Conservation (phyloP, 176 grass and related monocot genomes). For the Rhynchospora pubera region DNA sequence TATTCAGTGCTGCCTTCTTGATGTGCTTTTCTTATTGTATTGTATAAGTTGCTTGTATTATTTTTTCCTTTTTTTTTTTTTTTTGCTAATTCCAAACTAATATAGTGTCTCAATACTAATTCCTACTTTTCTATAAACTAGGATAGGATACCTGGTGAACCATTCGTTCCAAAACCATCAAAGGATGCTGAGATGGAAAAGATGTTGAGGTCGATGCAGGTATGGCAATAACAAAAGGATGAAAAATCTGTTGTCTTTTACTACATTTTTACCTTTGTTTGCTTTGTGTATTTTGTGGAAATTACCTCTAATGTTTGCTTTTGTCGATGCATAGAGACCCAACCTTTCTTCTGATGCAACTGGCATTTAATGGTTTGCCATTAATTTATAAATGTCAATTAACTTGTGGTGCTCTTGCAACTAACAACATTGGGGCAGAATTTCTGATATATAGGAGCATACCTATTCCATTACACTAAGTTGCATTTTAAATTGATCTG, state of each 20-base stretch:
- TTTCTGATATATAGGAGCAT: background rate
- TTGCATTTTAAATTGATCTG: background rate
- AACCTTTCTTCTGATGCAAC: background rate
- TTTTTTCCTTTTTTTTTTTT: background rate
- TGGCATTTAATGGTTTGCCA: background rate
- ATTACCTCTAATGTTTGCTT: background rate
- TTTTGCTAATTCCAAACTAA: background rate
- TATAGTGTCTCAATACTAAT: background rate
- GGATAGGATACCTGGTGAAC: conserved; percentile 74
- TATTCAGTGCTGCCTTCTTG: background rate
- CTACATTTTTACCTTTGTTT: background rate
- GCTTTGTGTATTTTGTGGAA: background rate
- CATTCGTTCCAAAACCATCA: conserved; percentile 72
- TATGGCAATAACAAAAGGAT: conserved; percentile 16
- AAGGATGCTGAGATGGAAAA: conserved; percentile 94
- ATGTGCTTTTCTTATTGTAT: background rate
- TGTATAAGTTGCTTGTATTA: background rate
- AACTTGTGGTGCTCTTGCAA: background rate
- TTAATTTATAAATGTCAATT: background rate
- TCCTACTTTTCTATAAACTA: conserved; percentile 17
- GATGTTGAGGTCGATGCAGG: conserved; percentile 86
- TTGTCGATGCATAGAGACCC: background rate
- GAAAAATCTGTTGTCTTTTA: background rate
- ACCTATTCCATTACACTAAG: background rate
- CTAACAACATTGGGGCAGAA: background rate